phyloP scores from a whole-genome alignment of 768 basidiomycete genomes.

The Pulveroboletus sp. region DNA sequence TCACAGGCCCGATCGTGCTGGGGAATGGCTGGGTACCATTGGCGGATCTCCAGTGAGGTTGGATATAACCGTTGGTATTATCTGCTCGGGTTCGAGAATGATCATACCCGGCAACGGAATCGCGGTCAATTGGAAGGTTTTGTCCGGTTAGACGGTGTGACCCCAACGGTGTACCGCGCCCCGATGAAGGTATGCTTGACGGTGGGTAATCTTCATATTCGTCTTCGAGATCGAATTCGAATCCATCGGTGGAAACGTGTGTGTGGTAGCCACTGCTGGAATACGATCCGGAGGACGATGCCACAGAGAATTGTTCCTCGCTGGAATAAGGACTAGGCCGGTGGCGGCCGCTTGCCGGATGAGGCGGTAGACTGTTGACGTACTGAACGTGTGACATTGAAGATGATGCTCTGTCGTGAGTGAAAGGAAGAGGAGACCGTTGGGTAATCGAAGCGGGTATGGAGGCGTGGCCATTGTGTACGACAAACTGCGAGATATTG shows the following conservation, averaged over 20 bases:
- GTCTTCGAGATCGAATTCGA: slow-evolving; percentile 70
- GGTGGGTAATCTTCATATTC: slow-evolving; percentile 75
- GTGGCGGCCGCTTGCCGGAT: slow-evolving; percentile 34
- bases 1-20: slow-evolving; percentile 13
- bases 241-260: slow-evolving; percentile 62
- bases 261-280: slow-evolving; percentile 18
- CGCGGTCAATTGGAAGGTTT: slow-evolving; percentile 56
- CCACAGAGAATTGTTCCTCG: slow-evolving; percentile 36
- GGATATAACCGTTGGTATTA: slow-evolving; percentile 56
- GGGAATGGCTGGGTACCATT: slow-evolving; percentile 40
- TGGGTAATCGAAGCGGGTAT: slow-evolving; percentile 35
- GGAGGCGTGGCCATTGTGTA: slow-evolving; percentile 40
- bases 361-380: slow-evolving; percentile 31
- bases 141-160: slow-evolving; percentile 55
- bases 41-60: slow-evolving; percentile 59
- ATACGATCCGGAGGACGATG: slow-evolving; percentile 31
- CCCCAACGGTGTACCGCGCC: slow-evolving; percentile 71
- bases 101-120: slow-evolving; percentile 43
- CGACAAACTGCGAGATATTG: slow-evolving; percentile 47
- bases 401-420: slow-evolving; percentile 37
- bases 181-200: slow-evolving; percentile 45
- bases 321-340: slow-evolving; percentile 36
- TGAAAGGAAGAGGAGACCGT: slow-evolving; percentile 33
- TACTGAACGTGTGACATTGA: slow-evolving; percentile 29
- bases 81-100: slow-evolving; percentile 69